Evolutionary conservation across 129 eudicot genomes (phyloP), one percentile per base, ranked within the genome.

Genomic region (Flaveria bidentis): DNA sequence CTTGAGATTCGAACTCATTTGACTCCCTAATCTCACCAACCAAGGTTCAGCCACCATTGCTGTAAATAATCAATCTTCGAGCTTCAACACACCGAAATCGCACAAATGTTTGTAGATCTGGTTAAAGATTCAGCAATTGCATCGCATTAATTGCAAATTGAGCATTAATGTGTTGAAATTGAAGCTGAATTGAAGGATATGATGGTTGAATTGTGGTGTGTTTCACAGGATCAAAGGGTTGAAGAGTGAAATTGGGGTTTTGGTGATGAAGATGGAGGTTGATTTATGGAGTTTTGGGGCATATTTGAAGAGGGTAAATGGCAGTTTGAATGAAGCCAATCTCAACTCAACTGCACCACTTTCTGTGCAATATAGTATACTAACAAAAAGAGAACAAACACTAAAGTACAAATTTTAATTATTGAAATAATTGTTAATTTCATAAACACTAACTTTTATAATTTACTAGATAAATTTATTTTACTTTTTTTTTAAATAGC

Each of bases 11-110:
- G 84, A 74, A 69, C 92, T 88, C 68, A 88, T 91, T 80, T 93
- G 97, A 75, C 74, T 87, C 7, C 92, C 91, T 81, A 90, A 79
- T 81, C 76, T 84, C 46, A 86, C 63, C 16, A 88, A 68, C 98
- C 97, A 91, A 51, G 90, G 86, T 81, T 91, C 97, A 1, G 96
- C 97, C 74, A 91, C 97, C 98, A 94, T 94, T 84, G 61, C 76
- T 64, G 39, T 36, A 51, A 49, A n/a, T 33, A 16, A 12, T 6
- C 68, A 69, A 81, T 49, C 55, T 23, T 6, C 6, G 23, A 56
- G 50, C 51, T 75, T 47, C 51, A 63, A 75, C 26, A 26, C 50
- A 17, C 5, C 22, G 66, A 63, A 60, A 11, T 9, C 28, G 9
- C 18, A 9, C 20, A 50, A 36, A 52, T 51, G 6, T 22, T 14